Evolutionary conservation across 192 early-diverging fungal species (phyloP).

Genomic region (Jimgerdemannia flammicorona): DNA sequence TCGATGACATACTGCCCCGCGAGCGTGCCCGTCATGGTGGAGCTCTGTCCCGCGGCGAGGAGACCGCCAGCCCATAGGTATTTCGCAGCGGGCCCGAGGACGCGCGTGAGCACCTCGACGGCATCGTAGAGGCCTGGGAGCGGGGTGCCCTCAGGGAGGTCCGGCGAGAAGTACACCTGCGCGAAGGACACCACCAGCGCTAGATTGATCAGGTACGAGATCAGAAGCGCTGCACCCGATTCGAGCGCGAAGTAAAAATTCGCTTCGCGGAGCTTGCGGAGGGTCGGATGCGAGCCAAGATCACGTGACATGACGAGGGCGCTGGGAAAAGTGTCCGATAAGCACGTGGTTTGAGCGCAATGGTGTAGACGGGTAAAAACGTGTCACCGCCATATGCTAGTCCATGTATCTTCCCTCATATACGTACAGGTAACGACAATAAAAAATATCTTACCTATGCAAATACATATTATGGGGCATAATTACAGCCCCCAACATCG

Average conservation of each 20-base stretch:
- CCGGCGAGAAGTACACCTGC: constrained; percentile 33
- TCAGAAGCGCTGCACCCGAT: constrained; percentile 53
- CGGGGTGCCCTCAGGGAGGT: not conserved
- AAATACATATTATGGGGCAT: constrained; percentile 94
- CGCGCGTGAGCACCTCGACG: constrained; percentile 44
- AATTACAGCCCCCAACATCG: constrained; percentile 63
- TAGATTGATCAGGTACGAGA: constrained; percentile 64
- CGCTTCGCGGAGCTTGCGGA: constrained; percentile 52
- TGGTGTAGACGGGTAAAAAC: too few relatives aligned
- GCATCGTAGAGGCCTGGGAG: constrained; percentile 64
- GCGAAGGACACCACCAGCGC: constrained; percentile 69
- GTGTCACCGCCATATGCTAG: too few relatives aligned
- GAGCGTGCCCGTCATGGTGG: constrained; percentile 87
- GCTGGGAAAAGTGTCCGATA: not conserved
- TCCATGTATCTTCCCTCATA: too few relatives aligned
- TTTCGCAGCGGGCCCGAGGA: constrained; percentile 61
- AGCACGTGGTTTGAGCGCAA: not conserved
- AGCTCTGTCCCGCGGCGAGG: constrained; percentile 77
- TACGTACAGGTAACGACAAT: not conserved
- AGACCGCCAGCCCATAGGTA: constrained; percentile 82
- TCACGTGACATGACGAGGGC: constrained; percentile 61
- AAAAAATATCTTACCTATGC: constrained; percentile 50
- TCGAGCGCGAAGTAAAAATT: constrained; percentile 69
- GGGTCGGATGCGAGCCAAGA: constrained; percentile 17
- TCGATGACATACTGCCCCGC: constrained; percentile 90